Evolutionary conservation across 768 basidiomycete genomes (phyloP), one percentile per base, ranked within the genome.

Genomic region (Mycena pura): DNA sequence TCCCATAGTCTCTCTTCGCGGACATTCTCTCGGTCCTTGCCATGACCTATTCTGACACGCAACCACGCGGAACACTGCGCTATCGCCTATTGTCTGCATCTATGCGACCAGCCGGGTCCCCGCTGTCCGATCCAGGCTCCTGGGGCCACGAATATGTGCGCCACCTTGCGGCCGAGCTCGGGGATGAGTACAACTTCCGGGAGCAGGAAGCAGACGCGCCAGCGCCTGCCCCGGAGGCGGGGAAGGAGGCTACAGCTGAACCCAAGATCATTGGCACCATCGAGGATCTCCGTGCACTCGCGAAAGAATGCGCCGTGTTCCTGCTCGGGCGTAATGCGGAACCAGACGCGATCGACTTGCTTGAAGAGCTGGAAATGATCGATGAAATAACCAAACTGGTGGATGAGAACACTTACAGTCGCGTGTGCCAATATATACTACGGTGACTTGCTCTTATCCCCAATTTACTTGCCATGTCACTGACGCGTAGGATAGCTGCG

Each of bases 111-210:
- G 70, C 83, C 17, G 81, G 86, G 38, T 85, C 90, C 3, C 85
- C 87, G 3, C 84, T 92, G 21, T 83, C 90, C 3, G 93, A 95
- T 66, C 96, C 97, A 0, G 96, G 96, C n/a, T 84, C 88, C 29
- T 99, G 97, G 97, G 97, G 97, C 4, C 96, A 99, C 73, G 97
- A 99, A 80, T 99, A 99, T 71, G 93, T 99, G 53, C 89, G 96
- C 31, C 96, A 99, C 73, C 85, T 99, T 44, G 93, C 97, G 11
- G 90, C 96, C 2, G 97, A 99, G 72, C 88, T 99, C 8, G 95
- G 95, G 6, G 93, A 98, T 72, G 97, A 99, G 72, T 99, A 89
- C 71, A 84, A 80, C 24, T 72, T 80, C 46, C 88, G 92, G n/a
- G 86, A 87, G 62, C 84, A 87, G 63, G 84, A 82, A 25, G 74